Evolutionary conservation across 495 filamentous ascomycete species (phyloP), one percentile per base, ranked within the genome.

Genomic region (Lasiosphaeria ovina): DNA sequence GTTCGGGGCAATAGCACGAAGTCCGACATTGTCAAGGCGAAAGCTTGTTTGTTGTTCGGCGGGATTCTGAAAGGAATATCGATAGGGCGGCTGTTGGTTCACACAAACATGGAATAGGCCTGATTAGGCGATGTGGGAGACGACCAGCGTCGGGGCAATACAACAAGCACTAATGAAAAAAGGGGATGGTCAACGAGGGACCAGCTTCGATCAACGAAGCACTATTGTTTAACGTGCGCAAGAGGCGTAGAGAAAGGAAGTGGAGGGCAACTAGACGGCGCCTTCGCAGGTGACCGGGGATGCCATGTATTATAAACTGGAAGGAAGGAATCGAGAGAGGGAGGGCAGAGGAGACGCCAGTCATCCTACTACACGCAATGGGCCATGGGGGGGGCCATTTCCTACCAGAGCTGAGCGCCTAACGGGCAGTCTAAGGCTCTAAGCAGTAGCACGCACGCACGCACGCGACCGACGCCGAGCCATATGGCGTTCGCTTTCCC

Each of bases 1-100:
- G 77, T 83, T 69, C 83, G 74, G 60, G 84, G 81, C 65, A 88
- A 79, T 67, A 83, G 67, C 70, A 80, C 72, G 65, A 75, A 68
- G 50, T 81, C 83, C 69, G 69, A 81, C 82, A 89, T 91, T 57
- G 44, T 64, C 58, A 66, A 24, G 24, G 24, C 24, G 24, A 2
- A 24, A 24, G 24, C 24, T 24, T 24, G 24, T 24, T 67, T 65
- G 64, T 60, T 38, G 63, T 40, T 59, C 62, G 52, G 60, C 57
- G 62, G 61, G 59, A 11, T n/a, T 11, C 2, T 4, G 11, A 66
- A 63, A 63, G 42, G 58, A 63, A 36, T 55, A 60, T 14, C 16
- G 12, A 14, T n/a, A n/a, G 44, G 44, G 16, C 65, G 55, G 55
- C 38, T 33, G 55, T 51, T 35, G 56, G 33, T 54, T 67, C 53